Evolutionary conservation across 2,329 filamentous ascomycete species (phyloP).

Genomic region (Xylariaceae sp.): DNA sequence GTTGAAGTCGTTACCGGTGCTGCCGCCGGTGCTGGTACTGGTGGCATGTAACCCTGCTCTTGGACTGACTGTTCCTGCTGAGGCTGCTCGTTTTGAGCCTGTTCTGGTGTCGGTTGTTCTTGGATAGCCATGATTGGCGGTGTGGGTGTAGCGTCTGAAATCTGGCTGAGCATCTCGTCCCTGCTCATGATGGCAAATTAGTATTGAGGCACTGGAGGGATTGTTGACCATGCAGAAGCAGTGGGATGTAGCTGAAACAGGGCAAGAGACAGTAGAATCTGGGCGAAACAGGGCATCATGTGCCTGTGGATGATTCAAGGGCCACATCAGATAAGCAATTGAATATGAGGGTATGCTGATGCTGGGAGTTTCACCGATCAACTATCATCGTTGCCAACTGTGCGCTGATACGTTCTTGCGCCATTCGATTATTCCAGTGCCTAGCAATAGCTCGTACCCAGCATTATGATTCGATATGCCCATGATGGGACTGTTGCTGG

Average conservation of each 20-base stretch:
- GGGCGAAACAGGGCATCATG: too few species aligned
- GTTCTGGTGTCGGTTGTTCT: constrained; percentile 5
- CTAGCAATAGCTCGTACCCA: background rate
- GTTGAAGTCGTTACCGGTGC: background rate
- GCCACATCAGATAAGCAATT: too few species aligned
- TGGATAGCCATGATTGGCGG: constrained; percentile 8
- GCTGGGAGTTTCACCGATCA: too few species aligned
- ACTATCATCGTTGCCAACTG: too few species aligned
- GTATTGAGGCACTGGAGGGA: background rate
- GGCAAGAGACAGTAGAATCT: too few species aligned
- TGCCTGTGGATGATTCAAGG: too few species aligned
- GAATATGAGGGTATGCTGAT: too few species aligned
- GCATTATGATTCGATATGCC: background rate
- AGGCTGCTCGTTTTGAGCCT: background rate
- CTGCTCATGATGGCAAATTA: constrained; percentile 13
- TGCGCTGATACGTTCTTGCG: too few species aligned
- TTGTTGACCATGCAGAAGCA: background rate
- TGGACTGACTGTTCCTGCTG: background rate
- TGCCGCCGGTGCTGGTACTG: background rate
- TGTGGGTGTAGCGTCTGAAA: constrained; percentile 7
- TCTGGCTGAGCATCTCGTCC: constrained; percentile 14
- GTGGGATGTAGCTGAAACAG: too few species aligned
- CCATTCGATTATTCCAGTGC: too few species aligned
- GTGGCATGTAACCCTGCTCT: background rate
- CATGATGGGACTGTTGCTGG: background rate